Percentiles rank a stretch among this genome's conserved stretches.
Evolutionary conservation across 1,139 yeast species (phyloP).

Genomic region (Wickerhamomyces sp.): DNA sequence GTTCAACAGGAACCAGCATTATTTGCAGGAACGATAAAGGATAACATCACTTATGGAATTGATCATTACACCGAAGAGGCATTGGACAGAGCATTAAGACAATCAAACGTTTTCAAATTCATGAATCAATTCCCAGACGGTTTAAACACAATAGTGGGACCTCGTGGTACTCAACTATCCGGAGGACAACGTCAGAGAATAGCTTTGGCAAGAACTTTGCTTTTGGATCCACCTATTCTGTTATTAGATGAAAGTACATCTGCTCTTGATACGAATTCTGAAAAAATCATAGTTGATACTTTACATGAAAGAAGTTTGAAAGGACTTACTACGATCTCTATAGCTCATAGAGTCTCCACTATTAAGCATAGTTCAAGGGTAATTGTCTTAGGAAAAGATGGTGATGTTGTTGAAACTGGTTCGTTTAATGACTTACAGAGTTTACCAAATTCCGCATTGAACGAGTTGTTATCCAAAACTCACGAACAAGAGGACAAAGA

Average conservation of each 20-base stretch:
- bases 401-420: constrained; percentile 77
- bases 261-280: constrained; percentile 73
- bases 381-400: constrained; percentile 65
- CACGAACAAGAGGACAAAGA: constrained; percentile 22
- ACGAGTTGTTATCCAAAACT: constrained; percentile 47
- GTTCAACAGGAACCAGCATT: constrained; percentile 89
- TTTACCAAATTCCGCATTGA: constrained; percentile 57
- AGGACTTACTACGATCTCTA: constrained; percentile 80
- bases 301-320: constrained; percentile 58
- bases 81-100: constrained; percentile 30
- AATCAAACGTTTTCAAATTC: constrained; percentile 72
- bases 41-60: constrained; percentile 72
- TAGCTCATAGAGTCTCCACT: constrained; percentile 88
- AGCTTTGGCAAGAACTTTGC: constrained; percentile 77
- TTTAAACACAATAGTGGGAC: constrained; percentile 77
- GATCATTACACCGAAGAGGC: constrained; percentile 48
- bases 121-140: constrained; percentile 74
- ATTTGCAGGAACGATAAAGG: constrained; percentile 72
- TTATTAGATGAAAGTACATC: constrained; percentile 79
- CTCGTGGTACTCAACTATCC: constrained; percentile 72
- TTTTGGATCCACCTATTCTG: constrained; percentile 61
- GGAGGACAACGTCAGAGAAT: constrained; percentile 93
- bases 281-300: constrained; percentile 58
- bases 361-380: constrained; percentile 69
- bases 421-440: constrained; percentile 53